phyloP scores from a whole-genome alignment of 1,284 basidiomycete genomes.

The Peniophora sp. region DNA sequence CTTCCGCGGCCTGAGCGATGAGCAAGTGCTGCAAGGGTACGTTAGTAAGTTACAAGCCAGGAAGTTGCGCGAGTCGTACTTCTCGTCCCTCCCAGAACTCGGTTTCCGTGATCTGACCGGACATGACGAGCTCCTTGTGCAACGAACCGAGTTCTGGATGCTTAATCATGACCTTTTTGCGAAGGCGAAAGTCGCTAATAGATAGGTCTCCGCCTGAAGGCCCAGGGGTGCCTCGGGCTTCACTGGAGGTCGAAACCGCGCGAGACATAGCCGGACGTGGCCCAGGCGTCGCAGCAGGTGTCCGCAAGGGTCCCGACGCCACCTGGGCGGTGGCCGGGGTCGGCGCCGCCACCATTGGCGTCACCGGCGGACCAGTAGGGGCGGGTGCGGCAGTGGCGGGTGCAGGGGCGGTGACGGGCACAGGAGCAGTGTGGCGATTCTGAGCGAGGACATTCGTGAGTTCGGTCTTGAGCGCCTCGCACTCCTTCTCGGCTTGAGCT shows the following conservation, averaged over 20 bases:
- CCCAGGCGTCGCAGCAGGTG: too few relatives aligned
- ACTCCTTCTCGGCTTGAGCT: constrained; percentile 51
- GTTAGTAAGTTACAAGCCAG: constrained; percentile 4
- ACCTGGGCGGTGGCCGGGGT: constrained; percentile 21
- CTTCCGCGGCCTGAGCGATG: constrained; percentile 60
- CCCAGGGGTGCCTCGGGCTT: constrained; percentile 40
- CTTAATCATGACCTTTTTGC: constrained; percentile 74
- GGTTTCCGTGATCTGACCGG: constrained; percentile 77
- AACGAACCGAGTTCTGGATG: constrained; percentile 70
- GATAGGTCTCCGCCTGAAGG: too few relatives aligned
- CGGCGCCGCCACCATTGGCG: constrained; percentile 12
- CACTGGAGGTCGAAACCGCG: constrained; percentile 53
- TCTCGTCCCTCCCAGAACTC: constrained; percentile 96
- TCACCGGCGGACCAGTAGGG: constrained; percentile 21
- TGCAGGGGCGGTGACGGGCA: constrained; percentile 7
- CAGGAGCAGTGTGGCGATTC: constrained; percentile 39
- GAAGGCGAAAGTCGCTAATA: constrained; percentile 56
- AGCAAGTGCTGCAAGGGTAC: constrained; percentile 51
- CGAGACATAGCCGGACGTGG: constrained; percentile 35
- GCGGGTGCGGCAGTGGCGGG: constrained; percentile 17
- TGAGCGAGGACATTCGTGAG: constrained; percentile 66
- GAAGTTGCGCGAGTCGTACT: constrained; percentile 31
- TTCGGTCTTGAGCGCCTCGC: constrained; percentile 74
- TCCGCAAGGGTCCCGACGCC: too few relatives aligned
- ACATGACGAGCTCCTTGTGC: constrained; percentile 82